phyloP scores from a whole-genome alignment of 225 moss, liverwort and hornwort genomes.

The Polytrichum commune region DNA sequence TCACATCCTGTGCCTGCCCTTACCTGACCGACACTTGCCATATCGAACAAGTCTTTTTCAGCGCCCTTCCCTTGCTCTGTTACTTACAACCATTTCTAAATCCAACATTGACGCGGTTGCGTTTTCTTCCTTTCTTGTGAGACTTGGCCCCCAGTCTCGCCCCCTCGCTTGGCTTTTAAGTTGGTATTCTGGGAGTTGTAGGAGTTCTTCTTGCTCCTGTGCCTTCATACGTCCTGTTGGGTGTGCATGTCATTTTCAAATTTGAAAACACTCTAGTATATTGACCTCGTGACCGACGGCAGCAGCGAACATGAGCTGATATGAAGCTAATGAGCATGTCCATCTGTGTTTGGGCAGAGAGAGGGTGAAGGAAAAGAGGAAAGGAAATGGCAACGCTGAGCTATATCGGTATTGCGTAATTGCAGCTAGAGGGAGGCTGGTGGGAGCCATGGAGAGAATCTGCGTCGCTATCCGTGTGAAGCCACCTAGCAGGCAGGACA shows the following conservation, averaged over 20 bases:
- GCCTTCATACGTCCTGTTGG: no score
- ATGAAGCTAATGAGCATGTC: no score
- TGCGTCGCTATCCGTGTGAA: conserved; percentile 83
- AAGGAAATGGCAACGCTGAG: conserved; percentile 12
- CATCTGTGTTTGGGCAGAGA: no score
- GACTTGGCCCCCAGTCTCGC: no score
- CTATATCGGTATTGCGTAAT: conserved; percentile 6
- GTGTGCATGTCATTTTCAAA: no score
- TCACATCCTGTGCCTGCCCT: not conserved
- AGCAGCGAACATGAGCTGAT: no score
- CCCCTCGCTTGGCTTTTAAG: no score
- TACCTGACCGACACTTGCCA: not conserved
- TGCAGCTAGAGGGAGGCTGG: conserved; percentile 3
- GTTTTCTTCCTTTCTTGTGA: not conserved
- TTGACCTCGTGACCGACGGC: no score
- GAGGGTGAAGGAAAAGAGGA: no score
- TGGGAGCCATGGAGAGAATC: conserved; percentile 69
- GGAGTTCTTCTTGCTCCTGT: no score
- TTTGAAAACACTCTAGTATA: no score
- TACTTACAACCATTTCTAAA: not conserved
- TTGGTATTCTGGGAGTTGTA: no score
- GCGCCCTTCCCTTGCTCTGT: not conserved
- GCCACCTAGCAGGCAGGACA: conserved; percentile 50
- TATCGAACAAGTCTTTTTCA: not conserved
- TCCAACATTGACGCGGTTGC: not conserved